Base-by-base conservation (phyloP, 768 basidiomycete species). In the Auriscalpium microsporum region DNA sequence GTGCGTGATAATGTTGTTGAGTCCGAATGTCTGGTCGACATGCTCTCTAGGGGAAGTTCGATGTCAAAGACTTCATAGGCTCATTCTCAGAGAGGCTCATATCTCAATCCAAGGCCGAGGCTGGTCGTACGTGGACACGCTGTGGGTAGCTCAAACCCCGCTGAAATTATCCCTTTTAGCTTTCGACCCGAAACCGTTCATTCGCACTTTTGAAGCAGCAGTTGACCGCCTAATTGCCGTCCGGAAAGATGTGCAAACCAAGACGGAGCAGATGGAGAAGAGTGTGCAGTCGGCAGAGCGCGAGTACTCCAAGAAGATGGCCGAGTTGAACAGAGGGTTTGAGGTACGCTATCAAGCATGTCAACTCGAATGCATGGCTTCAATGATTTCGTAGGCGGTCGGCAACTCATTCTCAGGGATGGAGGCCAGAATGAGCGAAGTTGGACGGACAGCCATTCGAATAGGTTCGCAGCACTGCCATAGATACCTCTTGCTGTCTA, bases 171-270 rank as follows among this genome's bases (percentile, higher is more conserved):
- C 7, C 17, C 21, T 7, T 50, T 14, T 57, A 94, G 92, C 94
- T n/a, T 95, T 95, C 64, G 85, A 95, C 64, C 92, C 94, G 5
- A 86, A 87, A 64, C 92, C 94, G 0, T 96, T 97, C 71, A 88
- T 97, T 57, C 75, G 80, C 52, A 93, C 90, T 4, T 95, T 99
- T 59, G 96, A 98, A 62, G 81, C 83, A 16, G 90, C 91, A 0
- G 85, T 98, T 10, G 94, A 96, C 72, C 82, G 79, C 52, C 79
- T 99, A 36, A 87, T 99, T 58, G 78, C 83, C 1, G 78, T 96
- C 14, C 81, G 95, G 45, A 90, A 87, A 64, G 88, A 96, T 71
- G 90, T 97, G 8, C 93, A 97, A 59, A 73, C 82, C 21, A 87
- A 87, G 70, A 94, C 92, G 0, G 88, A 93, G 68, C 86, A 88